Evolutionary conservation across 2,329 filamentous ascomycete genomes (phyloP).

Genomic region (Sclerotinia glacialis): DNA sequence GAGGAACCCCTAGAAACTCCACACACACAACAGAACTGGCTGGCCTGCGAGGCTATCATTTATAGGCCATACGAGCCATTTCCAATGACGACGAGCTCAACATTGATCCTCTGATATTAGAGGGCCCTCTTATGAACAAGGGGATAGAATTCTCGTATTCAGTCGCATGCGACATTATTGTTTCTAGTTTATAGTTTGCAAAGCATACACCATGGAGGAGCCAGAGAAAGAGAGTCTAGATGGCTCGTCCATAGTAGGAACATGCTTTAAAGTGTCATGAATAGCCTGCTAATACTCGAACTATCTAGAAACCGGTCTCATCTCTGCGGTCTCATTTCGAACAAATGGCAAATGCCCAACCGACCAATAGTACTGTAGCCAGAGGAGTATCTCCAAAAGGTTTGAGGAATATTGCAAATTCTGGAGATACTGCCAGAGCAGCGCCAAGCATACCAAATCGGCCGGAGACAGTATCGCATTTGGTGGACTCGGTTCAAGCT

Average conservation of each 20-base stretch:
- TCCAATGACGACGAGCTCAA: conserved; percentile 22
- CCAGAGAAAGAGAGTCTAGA: conserved; percentile 60
- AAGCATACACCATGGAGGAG: conserved; percentile 44
- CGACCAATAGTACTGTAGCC: conserved; percentile 37
- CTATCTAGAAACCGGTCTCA: conserved; percentile 71
- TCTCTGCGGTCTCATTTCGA: conserved; percentile 79
- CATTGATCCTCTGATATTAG: conserved; percentile 20
- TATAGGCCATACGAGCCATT: conserved; percentile 18
- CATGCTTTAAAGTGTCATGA: neutral
- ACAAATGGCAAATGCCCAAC: conserved; percentile 60
- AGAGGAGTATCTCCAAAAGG: conserved; percentile 36
- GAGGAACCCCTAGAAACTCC: conserved; percentile 1
- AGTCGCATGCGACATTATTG: conserved; percentile 10
- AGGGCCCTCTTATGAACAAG: conserved; percentile 18
- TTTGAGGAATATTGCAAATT: conserved; percentile 24
- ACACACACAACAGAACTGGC: conserved; percentile 11
- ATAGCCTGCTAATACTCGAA: conserved; percentile 23
- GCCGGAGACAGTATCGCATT: conserved; percentile 28
- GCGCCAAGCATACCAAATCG: conserved; percentile 22
- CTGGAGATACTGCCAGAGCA: conserved; percentile 27
- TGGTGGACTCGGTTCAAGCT: conserved; percentile 26
- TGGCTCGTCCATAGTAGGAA: conserved; percentile 70
- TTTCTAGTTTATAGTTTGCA: neutral
- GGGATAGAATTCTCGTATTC: neutral
- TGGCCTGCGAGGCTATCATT: conserved; percentile 17